Conservation (phyloP, 495 filamentous ascomycete genomes). For the Monascus purpureus region DNA sequence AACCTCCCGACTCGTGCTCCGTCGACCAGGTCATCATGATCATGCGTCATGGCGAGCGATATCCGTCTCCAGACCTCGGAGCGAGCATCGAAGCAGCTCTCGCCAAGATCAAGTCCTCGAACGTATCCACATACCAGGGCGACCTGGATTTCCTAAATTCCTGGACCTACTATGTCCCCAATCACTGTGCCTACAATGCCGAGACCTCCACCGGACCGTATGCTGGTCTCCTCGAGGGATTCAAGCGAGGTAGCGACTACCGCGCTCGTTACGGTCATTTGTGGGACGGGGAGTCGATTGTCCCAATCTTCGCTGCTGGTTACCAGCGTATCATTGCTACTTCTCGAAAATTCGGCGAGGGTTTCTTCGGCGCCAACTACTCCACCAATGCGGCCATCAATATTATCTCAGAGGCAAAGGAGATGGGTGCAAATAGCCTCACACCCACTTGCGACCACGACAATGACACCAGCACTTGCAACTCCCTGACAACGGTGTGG, state of each 20-base stretch:
- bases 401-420: conserved; percentile 31
- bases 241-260: conserved; percentile 24
- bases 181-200: conserved; percentile 11
- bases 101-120: conserved; percentile 7
- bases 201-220: conserved; percentile 33
- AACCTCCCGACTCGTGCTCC: conserved; percentile 10
- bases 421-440: conserved; percentile 35
- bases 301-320: conserved; percentile 33
- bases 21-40: conserved; percentile 19
- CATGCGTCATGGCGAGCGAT: conserved; percentile 37
- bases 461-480: conserved; percentile 2
- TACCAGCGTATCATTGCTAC: conserved; percentile 38
- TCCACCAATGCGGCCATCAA: conserved; percentile 20
- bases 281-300: conserved; percentile 12
- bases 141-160: conserved; percentile 33
- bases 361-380: conserved; percentile 38
- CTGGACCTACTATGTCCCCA: conserved; percentile 37
- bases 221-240: conserved; percentile 32
- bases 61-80: conserved; percentile 19
- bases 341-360: conserved; percentile 35
- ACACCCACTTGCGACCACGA: conserved; percentile 23
- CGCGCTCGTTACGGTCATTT: conserved; percentile 30
- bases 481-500: conserved; percentile 2
- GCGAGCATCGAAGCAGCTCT: conserved; percentile 5
- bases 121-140: conserved; percentile 13